Evolutionary conservation across 2,329 filamentous ascomycete genomes (phyloP).

Genomic region (Fusarium tupiense): DNA sequence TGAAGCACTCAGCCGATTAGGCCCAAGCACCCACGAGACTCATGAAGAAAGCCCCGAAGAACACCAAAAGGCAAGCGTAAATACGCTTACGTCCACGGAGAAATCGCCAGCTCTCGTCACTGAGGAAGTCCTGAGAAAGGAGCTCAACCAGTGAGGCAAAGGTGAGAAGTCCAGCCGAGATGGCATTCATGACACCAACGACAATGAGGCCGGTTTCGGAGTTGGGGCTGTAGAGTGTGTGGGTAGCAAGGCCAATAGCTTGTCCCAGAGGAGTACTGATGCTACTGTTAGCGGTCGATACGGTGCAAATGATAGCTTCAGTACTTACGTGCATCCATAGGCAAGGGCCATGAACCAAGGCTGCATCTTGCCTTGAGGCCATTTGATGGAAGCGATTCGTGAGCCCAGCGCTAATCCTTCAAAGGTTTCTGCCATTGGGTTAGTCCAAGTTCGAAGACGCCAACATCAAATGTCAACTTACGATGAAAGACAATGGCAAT

Average conservation of each 20-base stretch:
- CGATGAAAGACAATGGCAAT: conserved; percentile 82
- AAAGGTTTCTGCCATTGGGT: conserved; percentile 52
- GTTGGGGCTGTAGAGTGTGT: conserved; percentile 74
- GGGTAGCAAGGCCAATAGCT: conserved; percentile 75
- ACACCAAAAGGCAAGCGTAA: conserved; percentile 65
- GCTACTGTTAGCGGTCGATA: conserved; percentile 12
- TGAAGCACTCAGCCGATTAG: conserved; percentile 43
- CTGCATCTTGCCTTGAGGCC: conserved; percentile 52
- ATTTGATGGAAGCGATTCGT: conserved; percentile 67
- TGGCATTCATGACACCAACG: conserved; percentile 79
- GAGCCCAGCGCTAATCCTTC: conserved; percentile 71
- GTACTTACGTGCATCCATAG: conserved; percentile 63
- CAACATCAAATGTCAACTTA: conserved; percentile 24
- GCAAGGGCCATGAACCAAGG: conserved; percentile 67
- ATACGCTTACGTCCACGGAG: conserved; percentile 64
- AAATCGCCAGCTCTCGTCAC: conserved; percentile 68
- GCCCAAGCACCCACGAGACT: conserved; percentile 72
- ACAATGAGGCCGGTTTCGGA: conserved; percentile 73
- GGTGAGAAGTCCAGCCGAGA: conserved; percentile 75
- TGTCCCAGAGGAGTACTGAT: conserved; percentile 76
- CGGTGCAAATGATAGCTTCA: too few species aligned
- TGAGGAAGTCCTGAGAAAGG: conserved; percentile 76
- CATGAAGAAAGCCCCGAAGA: conserved; percentile 69
- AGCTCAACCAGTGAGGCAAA: conserved; percentile 79
- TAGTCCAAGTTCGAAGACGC: background rate